Percentiles rank a stretch among this genome's conserved stretches.
Evolutionary conservation across 345 rosid genomes (phyloP).

Genomic region (Sonneratia caseolaris): DNA sequence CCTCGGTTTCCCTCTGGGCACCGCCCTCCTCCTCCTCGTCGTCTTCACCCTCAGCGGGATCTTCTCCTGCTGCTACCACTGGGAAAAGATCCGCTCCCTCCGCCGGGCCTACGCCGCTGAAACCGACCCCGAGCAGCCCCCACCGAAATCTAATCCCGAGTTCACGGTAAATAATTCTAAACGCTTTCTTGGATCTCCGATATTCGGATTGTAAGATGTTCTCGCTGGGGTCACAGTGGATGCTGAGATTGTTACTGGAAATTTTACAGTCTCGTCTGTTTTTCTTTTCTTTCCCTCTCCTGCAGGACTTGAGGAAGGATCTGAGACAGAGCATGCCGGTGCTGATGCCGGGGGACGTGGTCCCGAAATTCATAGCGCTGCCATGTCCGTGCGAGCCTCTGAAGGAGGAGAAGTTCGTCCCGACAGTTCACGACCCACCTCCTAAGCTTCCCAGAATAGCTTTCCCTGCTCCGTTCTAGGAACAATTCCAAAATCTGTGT

Average conservation of each 20-base stretch:
- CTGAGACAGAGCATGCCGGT: constrained; percentile 62
- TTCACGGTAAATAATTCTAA: constrained; percentile 28
- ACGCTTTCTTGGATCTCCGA: neutral
- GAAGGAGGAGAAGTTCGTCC: constrained; percentile 29
- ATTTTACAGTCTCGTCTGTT: neutral
- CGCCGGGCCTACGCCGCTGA: constrained; percentile 47
- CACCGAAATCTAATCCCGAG: constrained; percentile 32
- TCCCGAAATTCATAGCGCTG: constrained; percentile 86
- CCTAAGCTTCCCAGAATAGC: constrained; percentile 52
- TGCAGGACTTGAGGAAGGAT: constrained; percentile 46
- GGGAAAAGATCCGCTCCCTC: constrained; percentile 88
- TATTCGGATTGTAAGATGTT: no score
- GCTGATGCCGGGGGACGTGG: constrained; percentile 78
- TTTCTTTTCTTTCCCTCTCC: neutral
- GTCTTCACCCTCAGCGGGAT: constrained; percentile 86
- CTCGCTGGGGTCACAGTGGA: no score
- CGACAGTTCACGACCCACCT: constrained; percentile 32
- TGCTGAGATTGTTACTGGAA: no score
- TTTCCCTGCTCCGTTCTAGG: constrained; percentile 52
- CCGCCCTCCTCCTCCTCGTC: constrained; percentile 74
- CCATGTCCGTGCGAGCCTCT: constrained; percentile 81
- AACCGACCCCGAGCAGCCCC: constrained; percentile 33
- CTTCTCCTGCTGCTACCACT: constrained; percentile 97
- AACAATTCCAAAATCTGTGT: neutral
- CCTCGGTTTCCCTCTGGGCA: constrained; percentile 88